phyloP scores from a whole-genome alignment of 805 yeast species.

The Candida chilensis region DNA sequence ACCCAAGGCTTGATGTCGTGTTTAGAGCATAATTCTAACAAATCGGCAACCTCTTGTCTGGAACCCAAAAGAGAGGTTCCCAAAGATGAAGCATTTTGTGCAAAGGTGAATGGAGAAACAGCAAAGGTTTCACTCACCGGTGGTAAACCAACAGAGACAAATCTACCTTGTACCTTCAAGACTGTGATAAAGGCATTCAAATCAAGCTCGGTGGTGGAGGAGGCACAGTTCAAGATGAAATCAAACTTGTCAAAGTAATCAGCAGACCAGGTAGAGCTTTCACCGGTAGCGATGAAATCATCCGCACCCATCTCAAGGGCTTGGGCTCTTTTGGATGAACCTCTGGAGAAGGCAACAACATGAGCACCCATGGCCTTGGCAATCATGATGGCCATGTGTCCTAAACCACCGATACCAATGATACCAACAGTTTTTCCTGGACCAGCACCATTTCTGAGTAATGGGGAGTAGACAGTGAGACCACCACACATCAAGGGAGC shows the following conservation, averaged over 20 bases:
- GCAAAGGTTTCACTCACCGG: slow-evolving; percentile 13
- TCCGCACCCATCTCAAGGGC: slow-evolving; percentile 44
- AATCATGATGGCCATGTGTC: slow-evolving; percentile 45
- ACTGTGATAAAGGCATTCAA: slow-evolving; percentile 11
- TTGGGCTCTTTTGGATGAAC: slow-evolving; percentile 35
- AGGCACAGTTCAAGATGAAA: slow-evolving; percentile 39
- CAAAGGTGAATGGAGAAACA: slow-evolving; percentile 22
- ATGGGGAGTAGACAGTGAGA: slow-evolving; percentile 43
- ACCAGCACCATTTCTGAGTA: slow-evolving; percentile 31
- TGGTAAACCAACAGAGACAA: slow-evolving; percentile 29
- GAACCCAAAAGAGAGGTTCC: slow-evolving; percentile 24
- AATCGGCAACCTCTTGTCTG: slow-evolving; percentile 21
- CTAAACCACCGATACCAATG: slow-evolving; percentile 49
- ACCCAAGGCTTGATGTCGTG: slow-evolving; percentile 24
- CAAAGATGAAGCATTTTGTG: slow-evolving; percentile 16
- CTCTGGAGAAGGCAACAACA: slow-evolving; percentile 48
- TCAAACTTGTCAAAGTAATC: slow-evolving; percentile 26
- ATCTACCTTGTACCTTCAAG: slow-evolving; percentile 21
- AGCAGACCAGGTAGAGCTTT: slow-evolving; percentile 29
- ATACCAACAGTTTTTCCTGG: slow-evolving; percentile 44
- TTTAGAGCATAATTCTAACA: slow-evolving; percentile 26
- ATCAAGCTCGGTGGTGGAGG: slow-evolving; percentile 20
- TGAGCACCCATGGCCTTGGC: slow-evolving; percentile 55
- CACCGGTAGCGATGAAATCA: slow-evolving; percentile 44
- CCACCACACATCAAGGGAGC: slow-evolving; percentile 55